Conservation (phyloP, 495 filamentous ascomycete genomes). For the Daldinia decipiens region DNA sequence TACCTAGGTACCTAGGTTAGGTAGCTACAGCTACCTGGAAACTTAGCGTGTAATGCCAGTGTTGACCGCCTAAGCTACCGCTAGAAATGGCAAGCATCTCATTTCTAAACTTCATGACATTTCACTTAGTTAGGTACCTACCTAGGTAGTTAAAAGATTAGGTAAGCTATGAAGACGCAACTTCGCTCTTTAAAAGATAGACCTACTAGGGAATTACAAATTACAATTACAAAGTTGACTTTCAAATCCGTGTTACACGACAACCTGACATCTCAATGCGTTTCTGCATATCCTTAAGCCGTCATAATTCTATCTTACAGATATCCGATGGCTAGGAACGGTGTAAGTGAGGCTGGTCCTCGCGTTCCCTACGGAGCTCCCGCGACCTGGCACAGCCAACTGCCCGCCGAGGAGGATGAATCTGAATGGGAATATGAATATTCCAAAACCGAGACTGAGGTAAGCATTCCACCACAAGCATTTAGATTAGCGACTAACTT, state of each 20-base stretch:
- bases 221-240: neutral
- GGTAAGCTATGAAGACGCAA: neutral
- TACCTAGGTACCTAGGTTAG: too few species aligned
- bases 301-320: constrained; percentile 16
- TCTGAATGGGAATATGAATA: constrained; percentile 70
- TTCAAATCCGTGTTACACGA: neutral
- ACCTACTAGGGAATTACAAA: neutral
- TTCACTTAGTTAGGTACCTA: too few species aligned
- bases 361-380: constrained; percentile 1
- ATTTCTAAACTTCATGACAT: constrained; percentile 14
- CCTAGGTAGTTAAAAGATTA: too few species aligned
- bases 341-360: constrained; percentile 30
- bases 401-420: constrained; percentile 49
- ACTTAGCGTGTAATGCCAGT: constrained; percentile 29
- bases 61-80: constrained; percentile 35
- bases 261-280: constrained; percentile 25
- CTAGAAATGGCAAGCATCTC: constrained; percentile 29
- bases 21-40: too few species aligned
- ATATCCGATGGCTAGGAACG: constrained; percentile 44
- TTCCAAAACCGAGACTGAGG: constrained; percentile 65
- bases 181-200: neutral
- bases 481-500: neutral
- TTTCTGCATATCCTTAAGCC: constrained; percentile 5
- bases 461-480: constrained; percentile 14
- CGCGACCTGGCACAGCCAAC: neutral